These are phyloP conservation scores for Emergomyces pasteurianus DNA, from an alignment of 2,329 filamentous ascomycete genomes.

Conservation along the genomic window DNA sequence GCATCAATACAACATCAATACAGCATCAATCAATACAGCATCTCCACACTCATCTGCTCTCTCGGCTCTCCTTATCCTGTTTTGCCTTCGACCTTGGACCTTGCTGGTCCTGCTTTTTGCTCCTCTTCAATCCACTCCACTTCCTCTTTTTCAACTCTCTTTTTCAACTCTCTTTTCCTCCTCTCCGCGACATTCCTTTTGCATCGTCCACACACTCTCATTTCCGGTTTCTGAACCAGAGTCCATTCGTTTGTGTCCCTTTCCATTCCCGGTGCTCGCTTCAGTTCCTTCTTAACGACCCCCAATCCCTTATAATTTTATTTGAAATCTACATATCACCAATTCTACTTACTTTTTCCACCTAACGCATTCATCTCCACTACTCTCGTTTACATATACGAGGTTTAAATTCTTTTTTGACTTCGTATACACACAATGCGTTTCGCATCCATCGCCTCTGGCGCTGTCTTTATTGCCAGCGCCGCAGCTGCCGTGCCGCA, in stretches of 20 bases:
- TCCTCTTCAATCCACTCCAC: too few species aligned
- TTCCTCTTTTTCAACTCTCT: not conserved
- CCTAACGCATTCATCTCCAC: not conserved
- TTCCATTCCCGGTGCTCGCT: conserved; percentile 2
- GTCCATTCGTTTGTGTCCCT: conserved; percentile 23
- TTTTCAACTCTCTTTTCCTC: conserved; percentile 6
- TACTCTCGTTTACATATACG: not conserved
- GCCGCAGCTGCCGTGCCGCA: conserved; percentile 19
- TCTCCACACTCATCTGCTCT: too few species aligned
- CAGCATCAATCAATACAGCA: too few species aligned
- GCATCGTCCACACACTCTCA: conserved; percentile 7
- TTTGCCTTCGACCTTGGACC: conserved; percentile 1
- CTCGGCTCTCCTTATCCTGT: too few species aligned
- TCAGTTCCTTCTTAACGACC: conserved; percentile 15
- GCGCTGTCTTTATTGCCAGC: conserved; percentile 29
- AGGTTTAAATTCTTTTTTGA: not conserved
- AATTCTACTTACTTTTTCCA: not conserved
- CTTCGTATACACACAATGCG: conserved; percentile 33
- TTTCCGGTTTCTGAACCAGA: conserved; percentile 24
- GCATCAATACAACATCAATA: not conserved
- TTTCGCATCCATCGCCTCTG: conserved; percentile 34
- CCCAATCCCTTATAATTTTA: conserved; percentile 15
- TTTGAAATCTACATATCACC: not conserved
- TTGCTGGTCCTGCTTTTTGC: not conserved
- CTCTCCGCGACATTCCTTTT: conserved; percentile 11